A percentile compares a stretch with the other conserved stretches of the same genome.
phyloP scores from a whole-genome alignment of 495 filamentous ascomycete species.

The Penicillium nucicola region DNA sequence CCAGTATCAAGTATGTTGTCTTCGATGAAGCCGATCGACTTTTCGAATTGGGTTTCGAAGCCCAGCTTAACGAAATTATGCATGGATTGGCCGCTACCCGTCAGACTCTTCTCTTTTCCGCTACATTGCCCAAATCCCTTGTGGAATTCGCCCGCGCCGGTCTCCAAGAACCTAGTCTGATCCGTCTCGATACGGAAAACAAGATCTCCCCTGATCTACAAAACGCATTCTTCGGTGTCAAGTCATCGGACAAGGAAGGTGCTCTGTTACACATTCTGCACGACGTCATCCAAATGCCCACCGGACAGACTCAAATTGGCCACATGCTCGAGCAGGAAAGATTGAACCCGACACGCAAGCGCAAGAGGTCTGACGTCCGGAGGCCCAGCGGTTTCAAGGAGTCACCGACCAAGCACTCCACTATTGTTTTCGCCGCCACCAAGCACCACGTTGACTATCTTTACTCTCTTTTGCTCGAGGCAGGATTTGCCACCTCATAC shows the following conservation, averaged over 20 bases:
- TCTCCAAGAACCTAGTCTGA: conserved; percentile 80
- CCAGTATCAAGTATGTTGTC: conserved; percentile 83
- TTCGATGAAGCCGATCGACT: conserved; percentile 96
- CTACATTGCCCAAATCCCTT: conserved; percentile 86
- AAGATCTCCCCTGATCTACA: conserved; percentile 94
- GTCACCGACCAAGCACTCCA: conserved; percentile 64
- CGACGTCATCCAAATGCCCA: conserved; percentile 90
- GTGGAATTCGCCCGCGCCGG: conserved; percentile 96
- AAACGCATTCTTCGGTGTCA: conserved; percentile 89
- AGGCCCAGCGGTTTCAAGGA: conserved; percentile 31
- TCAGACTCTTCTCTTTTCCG: conserved; percentile 92
- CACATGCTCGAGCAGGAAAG: conserved; percentile 30
- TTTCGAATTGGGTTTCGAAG: conserved; percentile 97
- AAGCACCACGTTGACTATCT: conserved; percentile 99
- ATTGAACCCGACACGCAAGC: conserved; percentile 58
- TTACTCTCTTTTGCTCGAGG: conserved; percentile 62
- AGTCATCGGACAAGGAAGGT: conserved; percentile 88
- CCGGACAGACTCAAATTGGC: conserved; percentile 60
- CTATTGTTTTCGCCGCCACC: conserved; percentile 89
- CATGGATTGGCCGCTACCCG: conserved; percentile 77
- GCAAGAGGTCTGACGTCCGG: conserved; percentile 56
- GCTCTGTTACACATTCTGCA: conserved; percentile 84
- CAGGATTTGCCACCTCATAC: conserved; percentile 86
- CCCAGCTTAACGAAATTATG: conserved; percentile 89
- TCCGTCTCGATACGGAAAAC: conserved; percentile 88